Evolutionary conservation across 2,329 filamentous ascomycete species (phyloP).

Genomic region (Capronia coronata): DNA sequence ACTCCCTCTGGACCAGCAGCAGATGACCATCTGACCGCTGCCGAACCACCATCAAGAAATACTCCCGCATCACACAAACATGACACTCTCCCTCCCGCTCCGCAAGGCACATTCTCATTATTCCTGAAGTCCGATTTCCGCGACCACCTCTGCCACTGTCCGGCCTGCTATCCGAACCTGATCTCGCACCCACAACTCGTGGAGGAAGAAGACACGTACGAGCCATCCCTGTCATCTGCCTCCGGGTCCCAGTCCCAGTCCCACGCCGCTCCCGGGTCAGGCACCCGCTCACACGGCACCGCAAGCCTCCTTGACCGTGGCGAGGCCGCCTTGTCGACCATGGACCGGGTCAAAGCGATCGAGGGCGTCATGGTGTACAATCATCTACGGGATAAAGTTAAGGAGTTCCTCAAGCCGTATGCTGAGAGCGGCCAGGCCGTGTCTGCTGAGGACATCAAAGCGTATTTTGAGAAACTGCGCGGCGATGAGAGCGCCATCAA

Average conservation of each 20-base stretch:
- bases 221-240: constrained; percentile 69
- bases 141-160: constrained; percentile 72
- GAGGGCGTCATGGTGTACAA: constrained; percentile 99
- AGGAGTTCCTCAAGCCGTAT: constrained; percentile 87
- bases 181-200: constrained; percentile 70
- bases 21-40: too few relatives aligned
- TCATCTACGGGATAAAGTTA: constrained; percentile 90
- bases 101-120: constrained; percentile 62
- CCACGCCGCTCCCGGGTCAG: constrained; percentile 37
- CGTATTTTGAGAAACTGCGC: constrained; percentile 87
- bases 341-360: constrained; percentile 88
- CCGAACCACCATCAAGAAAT: too few relatives aligned
- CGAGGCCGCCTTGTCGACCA: constrained; percentile 82
- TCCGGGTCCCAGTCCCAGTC: constrained; percentile 51
- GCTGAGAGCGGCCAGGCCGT: constrained; percentile 85
- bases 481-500: constrained; percentile 73
- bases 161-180: constrained; percentile 69
- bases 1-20: too few relatives aligned
- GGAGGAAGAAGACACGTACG: constrained; percentile 90
- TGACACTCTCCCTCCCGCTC: constrained; percentile 50
- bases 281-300: constrained; percentile 57
- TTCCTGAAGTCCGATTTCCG: constrained; percentile 78
- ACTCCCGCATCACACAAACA: constrained; percentile 61
- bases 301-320: constrained; percentile 83
- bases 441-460: constrained; percentile 90